Base-by-base conservation (phyloP, 306 rosid species). In the Pyrus communis region DNA sequence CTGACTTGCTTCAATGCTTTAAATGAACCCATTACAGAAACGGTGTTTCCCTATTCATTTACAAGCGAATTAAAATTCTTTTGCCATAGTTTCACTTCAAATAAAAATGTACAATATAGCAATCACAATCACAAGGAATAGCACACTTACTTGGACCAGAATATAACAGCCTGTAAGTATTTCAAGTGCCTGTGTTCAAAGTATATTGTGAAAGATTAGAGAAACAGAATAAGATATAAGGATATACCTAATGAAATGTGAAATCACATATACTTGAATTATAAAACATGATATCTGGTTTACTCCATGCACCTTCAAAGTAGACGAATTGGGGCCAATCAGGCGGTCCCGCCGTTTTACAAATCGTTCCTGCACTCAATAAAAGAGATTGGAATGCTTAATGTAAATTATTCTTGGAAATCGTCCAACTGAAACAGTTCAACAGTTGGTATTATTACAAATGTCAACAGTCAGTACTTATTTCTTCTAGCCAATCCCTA, bases 321-420 rank as follows among this genome's bases (percentile, higher is more conserved):
- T 94, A 74, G 96, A 86, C 57, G 93, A 85, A 83, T 90, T 92
- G 59, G 98, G 96, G 55, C 98, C 98, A 72, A 94, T 77, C 54
- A 94, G 93, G 79, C 91, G 97, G 35, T 90, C 89, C 76, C 98
- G 86, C 77, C 98, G 79, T 82, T 90, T 94, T 30, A 94, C 90
- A 75, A 94, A 90, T 52, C 93, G 90, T 73, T 92, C 98, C 98
- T 94, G 88, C 79, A 88, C 33, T 70, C 40, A 62, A 27, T 31
- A 13, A 17, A 77, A 51, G 51, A 61, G 28, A 45, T 74, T 43
- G 51, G 25, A 43, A 27, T 1, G 40, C 42, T n/a, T 31, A 55
- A 38, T 55, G 67, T 35, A 4, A 57, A 9, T 35, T 35, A 15
- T 35, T 22, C 31, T 7, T 33, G 30, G 13, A 72, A n/a, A 72